Evolutionary conservation across 2,329 filamentous ascomycete genomes (phyloP), one percentile per base, ranked within the genome.

Genomic region (Thermothelomyces thermophilus): DNA sequence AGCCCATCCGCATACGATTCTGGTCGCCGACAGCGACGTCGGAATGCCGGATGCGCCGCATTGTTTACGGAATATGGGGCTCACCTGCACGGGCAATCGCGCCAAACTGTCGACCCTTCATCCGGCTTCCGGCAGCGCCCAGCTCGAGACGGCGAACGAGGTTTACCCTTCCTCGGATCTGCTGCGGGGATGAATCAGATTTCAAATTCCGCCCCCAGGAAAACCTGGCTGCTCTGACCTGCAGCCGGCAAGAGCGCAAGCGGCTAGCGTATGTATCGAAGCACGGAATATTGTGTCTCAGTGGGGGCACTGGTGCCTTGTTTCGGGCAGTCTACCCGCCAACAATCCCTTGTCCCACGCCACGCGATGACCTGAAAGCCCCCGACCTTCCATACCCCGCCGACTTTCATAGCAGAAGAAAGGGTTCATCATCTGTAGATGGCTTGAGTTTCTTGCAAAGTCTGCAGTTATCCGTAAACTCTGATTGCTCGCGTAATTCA

Each of bases 401-500:
- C n/a, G n/a, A n/a, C n/a, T n/a, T n/a, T n/a, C n/a, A n/a, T 20
- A 19, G 16, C 19, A 19, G 9, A 20, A 14, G 28, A 19, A 41
- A 26, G 24, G 48, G 22, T n/a, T 44, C 41, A 35, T 44, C 41
- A 35, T 39, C 17, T 24, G 41, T 20, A 20, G 41, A 19, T 45
- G 5, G n/a, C 33, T 36, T 41, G 26, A 34, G 37, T 14, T 13
- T n/a, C 34, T 30, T 24, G 44, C 30, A 11, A 30, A 10, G 33
- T 22, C 40, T 50, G 51, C 41, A 45, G 22, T 37, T 48, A 48
- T 17, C 52, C 51, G 51, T 9, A 10, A 26, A 37, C 26, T 48
- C 39, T 44, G 11, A 45, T 51, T 35, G 22, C 45, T 43, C n/a
- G 31, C 41, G 17, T 26, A 20, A 30, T 35, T 35, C 13, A 11